Percentiles rank a stretch among this genome's conserved stretches.
phyloP scores from a whole-genome alignment of 2,329 filamentous ascomycete genomes.

The Calonectria hongkongensis region DNA sequence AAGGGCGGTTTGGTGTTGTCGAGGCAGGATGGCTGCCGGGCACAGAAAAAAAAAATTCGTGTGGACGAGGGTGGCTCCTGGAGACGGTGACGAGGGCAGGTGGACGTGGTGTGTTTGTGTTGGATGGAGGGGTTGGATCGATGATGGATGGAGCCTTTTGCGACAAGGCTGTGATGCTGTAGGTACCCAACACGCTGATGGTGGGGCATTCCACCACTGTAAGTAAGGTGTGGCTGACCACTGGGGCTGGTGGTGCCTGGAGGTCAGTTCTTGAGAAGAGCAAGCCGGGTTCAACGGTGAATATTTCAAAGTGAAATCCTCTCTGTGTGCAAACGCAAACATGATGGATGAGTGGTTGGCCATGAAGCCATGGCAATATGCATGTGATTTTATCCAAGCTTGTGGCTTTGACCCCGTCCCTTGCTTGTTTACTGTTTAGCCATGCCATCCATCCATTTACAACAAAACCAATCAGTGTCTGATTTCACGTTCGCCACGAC shows the following conservation, averaged over 20 bases:
- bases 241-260: constrained; percentile 25
- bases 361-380: no score
- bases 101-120: constrained; percentile 34
- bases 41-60: constrained; percentile 15
- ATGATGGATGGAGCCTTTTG: constrained; percentile 46
- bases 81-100: constrained; percentile 24
- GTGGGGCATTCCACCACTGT: constrained; percentile 44
- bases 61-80: constrained; percentile 24
- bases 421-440: no score
- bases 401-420: no score
- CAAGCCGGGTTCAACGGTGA: not conserved
- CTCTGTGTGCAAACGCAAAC: not conserved
- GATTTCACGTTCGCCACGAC: not conserved
- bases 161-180: constrained; percentile 55
- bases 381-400: not conserved
- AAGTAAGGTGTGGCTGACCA: constrained; percentile 35
- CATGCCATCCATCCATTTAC: not conserved
- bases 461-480: not conserved
- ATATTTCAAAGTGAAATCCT: not conserved
- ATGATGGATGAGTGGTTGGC: not conserved
- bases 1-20: constrained; percentile 16
- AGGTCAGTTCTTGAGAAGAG: not conserved
- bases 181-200: constrained; percentile 43
- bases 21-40: not conserved
- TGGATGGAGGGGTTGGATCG: constrained; percentile 54